Evolutionary conservation across 192 early-diverging fungal species (phyloP), one percentile per base, ranked within the genome.

Genomic region (Linnemannia schmuckeri): DNA sequence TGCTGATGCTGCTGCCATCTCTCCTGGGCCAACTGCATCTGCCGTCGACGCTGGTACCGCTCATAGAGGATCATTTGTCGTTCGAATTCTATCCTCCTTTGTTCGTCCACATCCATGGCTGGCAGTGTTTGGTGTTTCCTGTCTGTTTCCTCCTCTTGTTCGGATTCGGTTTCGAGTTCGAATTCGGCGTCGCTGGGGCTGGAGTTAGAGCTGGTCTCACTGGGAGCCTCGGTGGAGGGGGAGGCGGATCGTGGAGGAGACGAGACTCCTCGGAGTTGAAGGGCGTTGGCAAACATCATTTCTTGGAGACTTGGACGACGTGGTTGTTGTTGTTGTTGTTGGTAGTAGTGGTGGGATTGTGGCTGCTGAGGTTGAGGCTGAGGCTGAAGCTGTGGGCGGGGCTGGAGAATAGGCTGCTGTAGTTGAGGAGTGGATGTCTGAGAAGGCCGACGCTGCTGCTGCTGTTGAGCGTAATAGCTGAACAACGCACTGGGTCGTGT

Each of bases 41-140:
- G 47, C 15, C 46, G 24, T n/a, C 69, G 42, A 9, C 38, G 77
- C 13, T 78, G 77, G 40, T 55, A 46, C 10, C 77, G 68, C 42
- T 78, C 77, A 38, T 78, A 78, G 17, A 78, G 44, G 27, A 70
- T 42, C 77, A 71, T 71, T 24, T 78, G 77, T 18, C 69, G 66
- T n/a, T 78, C 77, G 37, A 78, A 78, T 33, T 78, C 77, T 24
- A 41, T 40, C 47, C 69, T 70, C 24, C 68, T 70, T 20, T 70
- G 69, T 22, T 78, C 46, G 17, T 78, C 49, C 2, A 49, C 6
- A 12, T 78, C 69, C 61, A 66, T n/a, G 5, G 8, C 49, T 18
- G 15, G 5, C 18, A 22, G 13, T 15, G 27, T 9, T 2, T 66
- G n/a, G n/a, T 27, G 61, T 33, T 33, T 66, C 61, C 27, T 33